Conservation (phyloP, 495 filamentous ascomycete genomes). For the Penicillium fimorum region DNA sequence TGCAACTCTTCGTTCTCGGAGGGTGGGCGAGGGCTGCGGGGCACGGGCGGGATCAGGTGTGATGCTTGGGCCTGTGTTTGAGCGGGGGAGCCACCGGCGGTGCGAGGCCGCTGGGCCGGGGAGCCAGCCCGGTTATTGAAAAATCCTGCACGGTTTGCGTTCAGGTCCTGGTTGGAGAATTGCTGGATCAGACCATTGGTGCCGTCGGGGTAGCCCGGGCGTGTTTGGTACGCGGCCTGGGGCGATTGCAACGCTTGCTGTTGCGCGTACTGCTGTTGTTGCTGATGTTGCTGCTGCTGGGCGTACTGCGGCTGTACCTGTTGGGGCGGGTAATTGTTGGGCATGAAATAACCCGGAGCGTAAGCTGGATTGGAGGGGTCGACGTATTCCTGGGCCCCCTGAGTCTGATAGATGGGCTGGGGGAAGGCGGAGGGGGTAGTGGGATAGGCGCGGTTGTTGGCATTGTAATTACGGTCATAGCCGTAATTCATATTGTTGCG, state of each 20-base stretch:
- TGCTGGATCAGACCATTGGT: conserved; percentile 88
- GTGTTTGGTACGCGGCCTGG: conserved; percentile 49
- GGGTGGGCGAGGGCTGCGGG: conserved; percentile 44
- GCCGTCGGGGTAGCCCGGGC: conserved; percentile 53
- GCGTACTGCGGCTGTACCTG: conserved; percentile 55
- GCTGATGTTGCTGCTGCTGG: conserved; percentile 50
- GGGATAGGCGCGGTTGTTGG: conserved; percentile 82
- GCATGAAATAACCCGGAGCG: conserved; percentile 64
- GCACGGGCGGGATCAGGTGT: conserved; percentile 65
- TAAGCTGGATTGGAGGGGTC: conserved; percentile 50
- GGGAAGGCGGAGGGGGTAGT: conserved; percentile 96
- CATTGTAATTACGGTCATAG: conserved; percentile 62
- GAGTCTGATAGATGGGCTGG: conserved; percentile 76
- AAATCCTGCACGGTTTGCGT: conserved; percentile 63
- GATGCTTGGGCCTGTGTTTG: conserved; percentile 59
- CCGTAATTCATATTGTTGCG: conserved; percentile 72
- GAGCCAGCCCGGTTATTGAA: conserved; percentile 65
- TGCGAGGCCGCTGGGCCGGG: conserved; percentile 72
- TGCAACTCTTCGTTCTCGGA: conserved; percentile 55
- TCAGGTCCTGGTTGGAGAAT: conserved; percentile 95
- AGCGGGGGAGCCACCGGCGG: conserved; percentile 60
- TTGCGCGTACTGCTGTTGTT: conserved; percentile 63
- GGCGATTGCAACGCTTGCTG: conserved; percentile 49
- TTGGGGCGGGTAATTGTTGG: conserved; percentile 50
- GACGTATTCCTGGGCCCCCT: conserved; percentile 55